A percentile compares a stretch with the other conserved stretches of the same genome.
phyloP scores from a whole-genome alignment of 352 stramenopile genomes.

The Phytopythium aichiense region DNA sequence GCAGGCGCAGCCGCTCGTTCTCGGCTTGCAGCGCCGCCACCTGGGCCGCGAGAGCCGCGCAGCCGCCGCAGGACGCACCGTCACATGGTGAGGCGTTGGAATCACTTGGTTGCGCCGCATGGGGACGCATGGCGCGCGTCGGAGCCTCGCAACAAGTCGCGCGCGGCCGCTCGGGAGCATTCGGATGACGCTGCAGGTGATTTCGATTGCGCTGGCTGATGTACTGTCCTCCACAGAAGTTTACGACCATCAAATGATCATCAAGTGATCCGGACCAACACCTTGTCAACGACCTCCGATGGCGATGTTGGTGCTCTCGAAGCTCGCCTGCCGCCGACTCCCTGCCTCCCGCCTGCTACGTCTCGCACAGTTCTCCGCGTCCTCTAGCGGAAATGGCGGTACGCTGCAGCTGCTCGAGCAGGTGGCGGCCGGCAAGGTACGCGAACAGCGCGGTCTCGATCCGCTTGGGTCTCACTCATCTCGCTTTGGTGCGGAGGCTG shows the following conservation, averaged over 20 bases:
- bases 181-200: neutral
- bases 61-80: neutral
- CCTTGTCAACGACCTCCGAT: too few species aligned
- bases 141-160: neutral
- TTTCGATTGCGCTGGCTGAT: neutral
- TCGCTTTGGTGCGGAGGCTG: neutral
- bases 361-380: neutral
- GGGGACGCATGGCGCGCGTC: neutral
- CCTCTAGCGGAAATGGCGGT: neutral
- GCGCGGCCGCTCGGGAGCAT: neutral
- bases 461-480: neutral
- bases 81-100: neutral
- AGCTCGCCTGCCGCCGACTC: neutral
- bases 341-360: neutral
- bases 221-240: neutral
- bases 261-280: neutral
- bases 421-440: constrained; percentile 2
- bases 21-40: constrained; percentile 4
- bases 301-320: neutral
- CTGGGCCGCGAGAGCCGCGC: neutral
- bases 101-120: neutral
- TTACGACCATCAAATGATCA: neutral
- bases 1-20: constrained; percentile 1
- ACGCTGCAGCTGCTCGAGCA: neutral
- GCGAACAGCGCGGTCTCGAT: neutral